phyloP scores from a whole-genome alignment of 306 rosid species.

The Oxytropis ochrocephala region DNA sequence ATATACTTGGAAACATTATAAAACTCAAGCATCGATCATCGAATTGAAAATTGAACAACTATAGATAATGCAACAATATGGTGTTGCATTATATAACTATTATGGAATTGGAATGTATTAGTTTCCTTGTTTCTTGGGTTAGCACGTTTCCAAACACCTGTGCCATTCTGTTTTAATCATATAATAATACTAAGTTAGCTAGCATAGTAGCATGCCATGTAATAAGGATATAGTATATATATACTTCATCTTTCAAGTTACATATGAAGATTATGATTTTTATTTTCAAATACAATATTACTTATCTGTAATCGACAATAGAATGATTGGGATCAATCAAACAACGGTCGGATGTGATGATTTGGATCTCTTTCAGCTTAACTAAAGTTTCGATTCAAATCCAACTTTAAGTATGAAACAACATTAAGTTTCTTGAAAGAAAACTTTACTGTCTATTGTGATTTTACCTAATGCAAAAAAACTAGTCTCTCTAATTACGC shows the following conservation, averaged over 20 bases:
- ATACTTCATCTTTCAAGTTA: constrained; percentile 5
- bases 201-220: neutral
- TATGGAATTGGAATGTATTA: constrained; percentile 32
- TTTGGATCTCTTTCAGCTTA: no score
- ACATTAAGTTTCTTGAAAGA: no score
- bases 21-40: constrained; percentile 12
- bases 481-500: no score
- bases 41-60: constrained; percentile 2
- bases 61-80: constrained; percentile 25
- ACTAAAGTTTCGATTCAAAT: no score
- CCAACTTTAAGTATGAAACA: no score
- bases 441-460: no score
- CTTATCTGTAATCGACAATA: neutral
- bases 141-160: constrained; percentile 28
- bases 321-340: no score
- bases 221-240: neutral
- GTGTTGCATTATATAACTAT: constrained; percentile 18
- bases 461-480: no score
- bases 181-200: neutral
- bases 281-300: no score
- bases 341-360: no score
- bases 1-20: neutral
- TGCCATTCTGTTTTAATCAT: constrained; percentile 11
- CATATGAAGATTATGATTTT: neutral
- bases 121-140: constrained; percentile 34